Evolutionary conservation across 768 basidiomycete genomes (phyloP), one percentile per base, ranked within the genome.

Genomic region (Auricularia heimuer): DNA sequence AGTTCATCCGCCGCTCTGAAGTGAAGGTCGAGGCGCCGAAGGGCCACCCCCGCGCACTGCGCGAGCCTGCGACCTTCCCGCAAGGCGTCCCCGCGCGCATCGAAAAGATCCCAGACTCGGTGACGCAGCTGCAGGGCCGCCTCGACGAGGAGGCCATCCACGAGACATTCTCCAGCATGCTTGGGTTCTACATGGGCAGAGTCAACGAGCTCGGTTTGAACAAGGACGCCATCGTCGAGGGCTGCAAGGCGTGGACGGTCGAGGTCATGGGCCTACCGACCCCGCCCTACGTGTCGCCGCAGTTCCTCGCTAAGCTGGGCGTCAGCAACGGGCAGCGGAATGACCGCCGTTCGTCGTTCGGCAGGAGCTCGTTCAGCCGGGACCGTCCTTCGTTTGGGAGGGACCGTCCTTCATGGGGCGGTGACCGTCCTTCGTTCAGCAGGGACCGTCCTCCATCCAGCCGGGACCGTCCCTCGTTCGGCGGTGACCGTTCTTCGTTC

Each of bases 101-200:
- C 62, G 67, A 70, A 11, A 65, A 67, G 3, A 69, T 77, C 35
- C 66, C 24, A 65, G 44, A 16, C 35, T 24, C 16, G 42, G 54
- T 36, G 11, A 16, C 14, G 37, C 67, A 72, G 65, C 64, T 70
- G 44, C 64, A 66, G 24, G 56, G 24, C 7, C 56, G 56, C 24
- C 69, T 79, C 12, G 82, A 89, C 69, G 72, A 76, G 24, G 80
- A 79, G 3, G 82, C 82, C 2, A 69, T 92, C 56, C 75, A 77
- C 56, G 84, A 86, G 63, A 83, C 87, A 1, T 86, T 90, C 70
- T 78, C 83, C 24, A 84, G 86, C 14, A 73, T 87, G 63, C 74
- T 93, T 21, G 92, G 92, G 1, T 92, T 85, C 77, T 92, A 92
- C 75, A 69, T 85, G 42, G 74, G 81, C 54, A 82, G 83, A 67